A percentile compares a stretch with the other conserved stretches of the same genome.
Conservation (phyloP, 2,329 filamentous ascomycete genomes). For the Claviceps pazoutovae region DNA sequence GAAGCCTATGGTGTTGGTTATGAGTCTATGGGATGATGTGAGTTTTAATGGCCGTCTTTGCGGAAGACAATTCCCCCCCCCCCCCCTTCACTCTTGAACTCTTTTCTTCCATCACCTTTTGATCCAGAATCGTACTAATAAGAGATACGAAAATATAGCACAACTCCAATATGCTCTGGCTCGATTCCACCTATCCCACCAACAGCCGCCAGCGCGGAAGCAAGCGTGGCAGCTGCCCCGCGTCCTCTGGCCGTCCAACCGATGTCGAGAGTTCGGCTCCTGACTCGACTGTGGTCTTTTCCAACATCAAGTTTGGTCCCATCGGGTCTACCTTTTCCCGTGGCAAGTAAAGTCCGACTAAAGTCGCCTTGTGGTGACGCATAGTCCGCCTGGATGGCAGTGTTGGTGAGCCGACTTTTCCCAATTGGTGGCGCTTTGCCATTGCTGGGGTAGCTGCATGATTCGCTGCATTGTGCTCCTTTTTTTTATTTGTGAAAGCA, state of each 20-base stretch:
- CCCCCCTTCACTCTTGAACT: no score
- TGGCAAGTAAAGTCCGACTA: neutral
- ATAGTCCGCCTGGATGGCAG: no score
- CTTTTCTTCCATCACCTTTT: neutral
- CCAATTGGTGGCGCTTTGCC: no score
- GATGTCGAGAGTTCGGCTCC: conserved; percentile 32
- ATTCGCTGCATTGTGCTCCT: neutral
- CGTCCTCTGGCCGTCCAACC: conserved; percentile 1
- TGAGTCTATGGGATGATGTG: conserved; percentile 47
- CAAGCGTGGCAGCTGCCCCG: conserved; percentile 17
- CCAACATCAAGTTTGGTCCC: conserved; percentile 44
- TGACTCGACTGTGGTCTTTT: conserved; percentile 39
- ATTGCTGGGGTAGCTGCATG: neutral
- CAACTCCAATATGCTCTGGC: conserved; percentile 43
- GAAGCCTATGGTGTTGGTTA: conserved; percentile 32
- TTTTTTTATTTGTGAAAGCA: no score
- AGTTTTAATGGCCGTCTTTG: conserved; percentile 7
- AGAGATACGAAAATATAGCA: conserved; percentile 21
- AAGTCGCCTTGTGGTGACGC: no score
- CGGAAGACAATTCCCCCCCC: neutral
- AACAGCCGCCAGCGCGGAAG: neutral
- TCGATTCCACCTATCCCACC: neutral
- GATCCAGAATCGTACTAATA: neutral
- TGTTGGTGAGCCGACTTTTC: no score
- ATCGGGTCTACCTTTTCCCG: conserved; percentile 36